Base-by-base conservation (phyloP, 805 yeast species). In the Millerozyma miso region DNA sequence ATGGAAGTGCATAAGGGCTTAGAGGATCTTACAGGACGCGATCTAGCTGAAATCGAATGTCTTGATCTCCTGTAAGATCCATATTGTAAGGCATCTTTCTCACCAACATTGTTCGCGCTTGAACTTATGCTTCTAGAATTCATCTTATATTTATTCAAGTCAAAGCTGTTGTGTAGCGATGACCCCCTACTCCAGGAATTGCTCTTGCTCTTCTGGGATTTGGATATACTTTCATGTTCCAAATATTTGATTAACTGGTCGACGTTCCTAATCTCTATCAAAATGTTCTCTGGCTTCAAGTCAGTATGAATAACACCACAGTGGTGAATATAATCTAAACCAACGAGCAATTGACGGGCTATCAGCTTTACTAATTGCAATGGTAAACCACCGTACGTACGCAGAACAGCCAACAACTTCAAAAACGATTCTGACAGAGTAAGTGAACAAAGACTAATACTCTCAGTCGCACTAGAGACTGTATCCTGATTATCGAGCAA, bases 261-360 rank as follows among this genome's bases (percentile, higher is more conserved):
- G 37, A 77, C 79, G 49, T 79, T 77, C 42, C 71, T 68, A 26
- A 80, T 45, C 19, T 41, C 58, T 39, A 55, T 46, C 35, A 56
- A 47, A 23, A 65, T 59, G 48, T 69, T 69, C 42, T 70, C 75
- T 0, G 75, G 74, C 43, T 70, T 70, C 38, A 70, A 55, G 45
- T 70, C 75, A 4, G 75, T 70, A 54, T 70, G 75, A 37, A 63
- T 56, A 3, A 65, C 52, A 7, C 67, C 66, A 38, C 56, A 49
- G 52, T 65, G 71, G 57, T 81, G 87, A 49, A 81, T 62, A 52
- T 74, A 79, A 56, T 80, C 83, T 45, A 81, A 55, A 1, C 82
- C 80, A 33, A 73, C 47, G 31, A 80, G 62, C 33, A 80, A 53
- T 56, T 81, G 86, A 47, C 71, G 76, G 7, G 80, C 65, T 31